Evolutionary conservation across 2,329 filamentous ascomycete species (phyloP).

Genomic region (Aureobasidium mangrovei): DNA sequence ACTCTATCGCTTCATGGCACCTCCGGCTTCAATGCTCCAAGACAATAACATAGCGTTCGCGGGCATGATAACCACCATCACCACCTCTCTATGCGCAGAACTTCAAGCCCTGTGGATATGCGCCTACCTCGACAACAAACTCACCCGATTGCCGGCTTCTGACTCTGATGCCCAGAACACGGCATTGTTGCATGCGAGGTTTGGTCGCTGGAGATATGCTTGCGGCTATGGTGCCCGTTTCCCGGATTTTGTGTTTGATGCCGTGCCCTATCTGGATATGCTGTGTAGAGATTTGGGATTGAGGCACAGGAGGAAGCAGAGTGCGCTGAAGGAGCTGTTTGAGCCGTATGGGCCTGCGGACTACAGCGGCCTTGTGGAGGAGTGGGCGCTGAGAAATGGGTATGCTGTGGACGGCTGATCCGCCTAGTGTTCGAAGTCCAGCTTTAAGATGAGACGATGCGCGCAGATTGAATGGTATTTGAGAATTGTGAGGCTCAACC

Average conservation of each 20-base stretch:
- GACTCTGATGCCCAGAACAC: slow-evolving; percentile 32
- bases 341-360: slow-evolving; percentile 52
- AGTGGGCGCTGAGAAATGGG: slow-evolving; percentile 34
- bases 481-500: too few relatives aligned
- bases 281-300: slow-evolving; percentile 59
- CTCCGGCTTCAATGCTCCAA: slow-evolving; percentile 24
- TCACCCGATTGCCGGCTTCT: slow-evolving; percentile 31
- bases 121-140: slow-evolving; percentile 51
- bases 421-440: too few relatives aligned
- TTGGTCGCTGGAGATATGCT: slow-evolving; percentile 61
- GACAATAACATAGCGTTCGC: slow-evolving; percentile 33
- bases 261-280: slow-evolving; percentile 62
- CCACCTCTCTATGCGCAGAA: slow-evolving; percentile 30
- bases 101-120: slow-evolving; percentile 41
- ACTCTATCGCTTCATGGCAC: slow-evolving; percentile 38
- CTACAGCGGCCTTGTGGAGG: slow-evolving; percentile 45
- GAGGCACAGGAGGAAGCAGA: slow-evolving; percentile 43
- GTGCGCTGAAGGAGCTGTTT: slow-evolving; percentile 42
- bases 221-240: slow-evolving; percentile 53
- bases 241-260: slow-evolving; percentile 69
- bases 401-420: too few relatives aligned
- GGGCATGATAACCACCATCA: slow-evolving; percentile 31
- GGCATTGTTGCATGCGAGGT: slow-evolving; percentile 56
- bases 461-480: too few relatives aligned
- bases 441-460: too few relatives aligned